These are phyloP conservation scores for Suhomyces taliae DNA, from an alignment of 1,139 yeast genomes.

Conservation along the genomic window DNA sequence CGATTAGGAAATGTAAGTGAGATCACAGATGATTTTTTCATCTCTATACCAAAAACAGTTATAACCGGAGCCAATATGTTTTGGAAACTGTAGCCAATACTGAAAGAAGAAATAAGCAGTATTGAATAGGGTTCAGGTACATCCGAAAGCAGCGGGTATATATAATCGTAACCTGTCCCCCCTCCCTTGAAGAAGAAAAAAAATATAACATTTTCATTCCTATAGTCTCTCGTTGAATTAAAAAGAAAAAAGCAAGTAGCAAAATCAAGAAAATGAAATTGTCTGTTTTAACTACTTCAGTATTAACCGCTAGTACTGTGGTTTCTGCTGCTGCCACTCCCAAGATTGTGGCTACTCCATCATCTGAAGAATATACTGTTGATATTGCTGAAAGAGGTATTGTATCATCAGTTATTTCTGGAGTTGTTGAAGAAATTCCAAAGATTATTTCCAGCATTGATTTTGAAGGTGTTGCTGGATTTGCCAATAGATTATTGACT, in stretches of 20 bases:
- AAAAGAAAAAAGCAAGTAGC: no score
- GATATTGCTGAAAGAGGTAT: conserved; percentile 27
- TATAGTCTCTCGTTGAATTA: conserved; percentile 7
- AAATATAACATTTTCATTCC: background rate
- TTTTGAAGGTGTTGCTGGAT: conserved; percentile 35
- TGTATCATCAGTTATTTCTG: conserved; percentile 8
- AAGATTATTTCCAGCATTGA: conserved; percentile 21
- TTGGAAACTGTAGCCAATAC: background rate
- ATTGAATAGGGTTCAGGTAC: background rate
- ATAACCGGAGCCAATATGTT: conserved; percentile 1
- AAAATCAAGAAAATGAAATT: conserved; percentile 19
- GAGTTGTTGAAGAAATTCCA: conserved; percentile 18
- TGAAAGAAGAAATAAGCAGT: conserved; percentile 1
- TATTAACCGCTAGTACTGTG: conserved; percentile 18
- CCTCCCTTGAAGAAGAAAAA: background rate
- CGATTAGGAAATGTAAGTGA: conserved; percentile 7
- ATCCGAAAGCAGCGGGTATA: background rate
- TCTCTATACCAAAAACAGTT: conserved; percentile 6
- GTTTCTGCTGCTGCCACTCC: conserved; percentile 12
- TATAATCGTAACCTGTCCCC: background rate
- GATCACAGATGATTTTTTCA: background rate
- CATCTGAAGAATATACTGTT: conserved; percentile 11
- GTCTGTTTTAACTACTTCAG: conserved; percentile 17
- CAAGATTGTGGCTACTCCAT: conserved; percentile 9
- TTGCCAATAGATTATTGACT: conserved; percentile 27